Conservation (phyloP, 2,329 filamentous ascomycete species). For the Talaromyces marneffei region DNA sequence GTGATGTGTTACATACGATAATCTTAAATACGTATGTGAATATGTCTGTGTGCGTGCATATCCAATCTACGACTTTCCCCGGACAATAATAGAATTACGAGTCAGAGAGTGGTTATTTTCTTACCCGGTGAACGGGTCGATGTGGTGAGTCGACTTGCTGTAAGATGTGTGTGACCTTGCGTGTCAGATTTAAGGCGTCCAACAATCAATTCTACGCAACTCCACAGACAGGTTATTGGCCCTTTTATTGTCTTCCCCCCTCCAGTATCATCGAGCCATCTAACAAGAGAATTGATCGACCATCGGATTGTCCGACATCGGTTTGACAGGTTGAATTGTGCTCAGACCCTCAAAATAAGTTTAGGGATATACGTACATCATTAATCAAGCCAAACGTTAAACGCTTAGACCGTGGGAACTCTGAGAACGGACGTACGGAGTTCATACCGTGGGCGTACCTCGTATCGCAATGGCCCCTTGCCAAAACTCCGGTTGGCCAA, state of each 20-base stretch:
- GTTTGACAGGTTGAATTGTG: background rate
- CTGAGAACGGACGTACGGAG: background rate
- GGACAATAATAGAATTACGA: background rate
- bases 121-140: background rate
- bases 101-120: background rate
- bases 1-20: background rate
- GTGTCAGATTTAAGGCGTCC: background rate
- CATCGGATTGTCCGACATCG: background rate
- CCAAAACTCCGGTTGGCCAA: background rate
- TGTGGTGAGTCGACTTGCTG: background rate
- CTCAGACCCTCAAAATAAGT: background rate
- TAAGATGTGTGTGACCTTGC: background rate
- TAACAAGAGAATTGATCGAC: background rate
- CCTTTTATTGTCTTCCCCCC: background rate
- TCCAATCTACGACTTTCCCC: background rate
- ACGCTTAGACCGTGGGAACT: background rate
- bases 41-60: background rate
- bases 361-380: background rate
- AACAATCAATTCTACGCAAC: background rate
- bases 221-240: background rate
- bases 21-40: background rate
- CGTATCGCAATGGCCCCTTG: background rate
- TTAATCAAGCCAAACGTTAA: background rate
- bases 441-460: background rate
- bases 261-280: background rate